These are phyloP conservation scores for Pseudogymnoascus sp. DNA, from an alignment of 2,329 filamentous ascomycete genomes.

Conservation along the genomic window DNA sequence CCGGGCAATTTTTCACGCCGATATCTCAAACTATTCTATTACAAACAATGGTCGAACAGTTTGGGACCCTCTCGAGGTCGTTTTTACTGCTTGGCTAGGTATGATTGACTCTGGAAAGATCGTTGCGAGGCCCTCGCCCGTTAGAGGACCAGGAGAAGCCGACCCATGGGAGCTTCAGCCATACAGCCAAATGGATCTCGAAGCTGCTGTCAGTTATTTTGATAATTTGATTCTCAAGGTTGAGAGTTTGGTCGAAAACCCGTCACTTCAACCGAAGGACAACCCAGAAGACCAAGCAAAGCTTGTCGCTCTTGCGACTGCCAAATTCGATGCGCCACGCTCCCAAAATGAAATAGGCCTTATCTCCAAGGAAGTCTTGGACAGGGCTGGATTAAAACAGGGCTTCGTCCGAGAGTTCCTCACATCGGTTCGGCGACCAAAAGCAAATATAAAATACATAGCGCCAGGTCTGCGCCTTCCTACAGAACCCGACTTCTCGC, in stretches of 20 bases:
- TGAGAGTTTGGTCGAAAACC: constrained; percentile 12
- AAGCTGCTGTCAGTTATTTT: constrained; percentile 7
- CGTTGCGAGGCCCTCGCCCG: constrained; percentile 7
- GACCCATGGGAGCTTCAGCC: constrained; percentile 16
- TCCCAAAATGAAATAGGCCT: constrained; percentile 8
- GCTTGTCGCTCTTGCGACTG: constrained; percentile 11
- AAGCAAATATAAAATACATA: constrained; percentile 12
- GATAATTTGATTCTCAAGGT: constrained; percentile 13
- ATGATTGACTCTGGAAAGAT: constrained; percentile 18
- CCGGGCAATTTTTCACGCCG: constrained; percentile 17
- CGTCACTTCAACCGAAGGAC: constrained; percentile 10
- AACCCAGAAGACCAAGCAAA: constrained; percentile 13
- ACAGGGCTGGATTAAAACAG: constrained; percentile 8
- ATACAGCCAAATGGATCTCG: constrained; percentile 15
- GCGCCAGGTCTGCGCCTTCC: constrained; percentile 13
- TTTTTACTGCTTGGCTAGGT: constrained; percentile 18
- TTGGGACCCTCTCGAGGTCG: constrained; percentile 20
- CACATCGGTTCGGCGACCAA: constrained; percentile 12
- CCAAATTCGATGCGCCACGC: constrained; percentile 8
- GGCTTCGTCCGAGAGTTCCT: constrained; percentile 14
- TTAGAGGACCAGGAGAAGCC: not conserved
- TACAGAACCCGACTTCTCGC: constrained; percentile 2
- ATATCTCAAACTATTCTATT: not conserved
- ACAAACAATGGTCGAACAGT: constrained; percentile 17
- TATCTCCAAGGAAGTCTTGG: constrained; percentile 12